A percentile compares a stretch with the other conserved stretches of the same genome.
phyloP scores from a whole-genome alignment of 805 yeast genomes.

The Candida khao-thaluensis region DNA sequence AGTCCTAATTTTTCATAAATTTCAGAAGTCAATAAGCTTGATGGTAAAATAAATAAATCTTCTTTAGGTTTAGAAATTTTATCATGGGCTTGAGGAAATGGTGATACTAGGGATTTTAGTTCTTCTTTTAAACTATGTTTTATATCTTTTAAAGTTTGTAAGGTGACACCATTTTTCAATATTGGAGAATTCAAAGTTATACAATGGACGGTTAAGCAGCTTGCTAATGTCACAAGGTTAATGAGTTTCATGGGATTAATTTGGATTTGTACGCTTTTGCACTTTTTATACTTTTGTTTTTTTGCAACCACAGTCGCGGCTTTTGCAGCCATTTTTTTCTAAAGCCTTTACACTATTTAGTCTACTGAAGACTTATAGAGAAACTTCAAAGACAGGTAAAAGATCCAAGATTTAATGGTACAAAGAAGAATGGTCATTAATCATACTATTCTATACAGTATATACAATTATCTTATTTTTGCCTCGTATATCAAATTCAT shows the following conservation, averaged over 20 bases:
- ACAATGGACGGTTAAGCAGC: too few species aligned
- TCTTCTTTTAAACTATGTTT: conserved; percentile 14
- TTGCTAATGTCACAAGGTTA: not conserved
- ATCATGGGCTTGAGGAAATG: not conserved
- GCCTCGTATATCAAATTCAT: conserved; percentile 20
- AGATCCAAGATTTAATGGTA: too few species aligned
- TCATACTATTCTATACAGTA: conserved; percentile 19
- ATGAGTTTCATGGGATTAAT: not conserved
- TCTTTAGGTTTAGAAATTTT: conserved; percentile 10
- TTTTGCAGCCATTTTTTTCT: not conserved
- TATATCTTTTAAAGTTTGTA: conserved; percentile 13
- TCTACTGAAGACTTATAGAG: too few species aligned
- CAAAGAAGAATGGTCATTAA: too few species aligned
- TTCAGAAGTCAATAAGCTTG: conserved; percentile 20
- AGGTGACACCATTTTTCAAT: conserved; percentile 6
- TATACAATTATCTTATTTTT: conserved; percentile 31
- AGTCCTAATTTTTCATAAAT: conserved; percentile 24
- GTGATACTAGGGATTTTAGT: conserved; percentile 14
- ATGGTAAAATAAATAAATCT: conserved; percentile 27
- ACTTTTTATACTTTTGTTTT: not conserved
- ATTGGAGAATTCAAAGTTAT: conserved; percentile 3
- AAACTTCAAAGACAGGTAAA: too few species aligned
- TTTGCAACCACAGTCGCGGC: conserved; percentile 4
- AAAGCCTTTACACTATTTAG: too few species aligned
- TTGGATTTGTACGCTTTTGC: too few species aligned